Conservation (phyloP, 2,329 filamentous ascomycete species). For the Pseudogymnoascus sp. region DNA sequence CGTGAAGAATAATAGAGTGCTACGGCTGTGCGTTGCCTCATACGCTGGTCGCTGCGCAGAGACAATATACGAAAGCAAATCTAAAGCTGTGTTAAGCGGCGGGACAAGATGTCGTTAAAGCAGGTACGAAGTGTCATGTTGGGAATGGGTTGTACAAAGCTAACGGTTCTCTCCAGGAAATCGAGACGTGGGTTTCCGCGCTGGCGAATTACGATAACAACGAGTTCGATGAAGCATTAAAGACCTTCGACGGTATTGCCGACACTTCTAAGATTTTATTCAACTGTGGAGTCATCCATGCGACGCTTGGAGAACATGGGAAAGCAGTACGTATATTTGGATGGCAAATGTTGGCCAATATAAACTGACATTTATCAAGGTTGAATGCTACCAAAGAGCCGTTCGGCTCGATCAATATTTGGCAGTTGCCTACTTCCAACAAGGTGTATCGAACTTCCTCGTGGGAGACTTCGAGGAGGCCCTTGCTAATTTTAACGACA, state of each 20-base stretch:
- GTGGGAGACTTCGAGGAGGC: constrained; percentile 96
- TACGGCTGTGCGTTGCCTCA: not conserved
- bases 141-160: not conserved
- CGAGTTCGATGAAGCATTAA: constrained; percentile 85
- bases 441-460: constrained; percentile 96
- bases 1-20: not conserved
- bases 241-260: constrained; percentile 74
- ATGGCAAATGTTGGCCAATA: constrained; percentile 16
- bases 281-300: constrained; percentile 96
- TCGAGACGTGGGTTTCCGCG: constrained; percentile 95
- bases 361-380: constrained; percentile 43
- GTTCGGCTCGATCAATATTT: constrained; percentile 89
- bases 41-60: not conserved
- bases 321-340: constrained; percentile 63
- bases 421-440: constrained; percentile 95
- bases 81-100: not conserved
- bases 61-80: not conserved
- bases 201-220: constrained; percentile 91
- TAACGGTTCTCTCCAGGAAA: constrained; percentile 54
- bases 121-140: not conserved
- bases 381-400: constrained; percentile 89
- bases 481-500: constrained; percentile 97
- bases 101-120: constrained; percentile 2
- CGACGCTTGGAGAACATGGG: constrained; percentile 90
- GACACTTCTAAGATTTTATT: constrained; percentile 98